A percentile compares a stretch with the other conserved stretches of the same genome.
phyloP scores from a whole-genome alignment of 805 yeast species.

The Metschnikowia aberdeeniae region DNA sequence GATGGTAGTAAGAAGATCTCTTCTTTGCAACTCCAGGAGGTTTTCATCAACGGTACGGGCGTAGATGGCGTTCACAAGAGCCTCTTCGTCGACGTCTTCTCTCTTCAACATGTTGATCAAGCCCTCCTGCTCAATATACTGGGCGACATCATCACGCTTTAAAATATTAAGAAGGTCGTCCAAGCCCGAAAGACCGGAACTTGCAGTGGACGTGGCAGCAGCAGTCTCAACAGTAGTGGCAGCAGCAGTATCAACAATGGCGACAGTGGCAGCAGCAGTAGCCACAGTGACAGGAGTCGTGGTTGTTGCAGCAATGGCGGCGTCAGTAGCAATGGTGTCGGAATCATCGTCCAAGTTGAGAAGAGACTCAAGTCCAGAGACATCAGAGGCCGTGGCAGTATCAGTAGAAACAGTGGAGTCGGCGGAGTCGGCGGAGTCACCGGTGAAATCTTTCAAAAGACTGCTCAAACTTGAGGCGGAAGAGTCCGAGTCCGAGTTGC shows the following conservation, averaged over 20 bases:
- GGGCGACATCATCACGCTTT: conserved; percentile 12
- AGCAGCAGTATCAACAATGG: conserved; percentile 11
- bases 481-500: background rate
- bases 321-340: background rate
- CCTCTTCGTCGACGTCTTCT: conserved; percentile 9
- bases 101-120: conserved; percentile 9
- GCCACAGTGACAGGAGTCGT: background rate
- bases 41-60: conserved; percentile 5
- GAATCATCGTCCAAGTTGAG: background rate
- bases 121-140: conserved; percentile 5
- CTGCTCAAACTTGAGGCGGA: conserved; percentile 1
- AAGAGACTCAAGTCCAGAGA: conserved; percentile 1
- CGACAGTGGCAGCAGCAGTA: background rate
- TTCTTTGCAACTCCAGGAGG: conserved; percentile 6
- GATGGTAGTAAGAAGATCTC: conserved; percentile 9
- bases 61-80: conserved; percentile 6
- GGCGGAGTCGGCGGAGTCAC: background rate
- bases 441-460: conserved; percentile 5
- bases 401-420: conserved; percentile 2
- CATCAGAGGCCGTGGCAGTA: conserved; percentile 3
- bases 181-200: conserved; percentile 13
- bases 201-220: conserved; percentile 5
- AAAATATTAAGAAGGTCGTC: conserved; percentile 8
- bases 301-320: background rate
- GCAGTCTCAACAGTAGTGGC: conserved; percentile 9